Base-by-base conservation (phyloP, 108 stramenopile species). In the Epithemia pelagica region DNA sequence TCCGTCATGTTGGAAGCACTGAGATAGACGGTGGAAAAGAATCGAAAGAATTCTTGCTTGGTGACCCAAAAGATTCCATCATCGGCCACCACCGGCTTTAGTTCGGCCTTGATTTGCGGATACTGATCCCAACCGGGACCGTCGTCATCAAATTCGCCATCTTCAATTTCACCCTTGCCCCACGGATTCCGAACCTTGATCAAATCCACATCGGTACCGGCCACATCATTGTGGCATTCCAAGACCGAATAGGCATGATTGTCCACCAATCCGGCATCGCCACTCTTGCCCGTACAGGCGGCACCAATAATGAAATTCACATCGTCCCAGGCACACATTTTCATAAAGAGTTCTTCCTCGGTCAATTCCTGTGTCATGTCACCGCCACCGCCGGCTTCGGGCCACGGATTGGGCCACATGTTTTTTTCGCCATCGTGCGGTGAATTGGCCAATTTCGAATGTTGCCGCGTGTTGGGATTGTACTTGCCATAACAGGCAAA, bases 131-230 rank as follows among this genome's bases (percentile, higher is more conserved):
- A 78, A 1, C 77, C 77, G 1, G 77, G 77, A 10, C 77, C 77
- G 57, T 78, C 72, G 52, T 78, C 77, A 54, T 78, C 77, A 62
- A 78, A 78, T 25, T 73, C 65, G 10, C 76, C 76, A 54, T 79
- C 66, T 54, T 79, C 78, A 33, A 79, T 79, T 65, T 79, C 78
- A 37, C 78, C 73, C 20, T 61, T 52, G 19, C 78, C 77, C 78
- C 78, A 79, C 20, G 78, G 78, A 64, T 79, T 79, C 20, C 78
- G 69, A 30, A 79, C 70, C 27, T 79, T 79, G 60, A 74, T 37
- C 26, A 79, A 52, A 59, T 74, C 73, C 28, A 79, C 63, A 20
- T 60, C 65, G 0, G 78, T 74, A 1, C 78, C 78, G 30, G 73
- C 73, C 7, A 79, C 73, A 57, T 79, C 65, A 7, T 57, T 33